Evolutionary conservation across 2,329 filamentous ascomycete species (phyloP), one percentile per base, ranked within the genome.

Genomic region (Plectosphaerella sp.): DNA sequence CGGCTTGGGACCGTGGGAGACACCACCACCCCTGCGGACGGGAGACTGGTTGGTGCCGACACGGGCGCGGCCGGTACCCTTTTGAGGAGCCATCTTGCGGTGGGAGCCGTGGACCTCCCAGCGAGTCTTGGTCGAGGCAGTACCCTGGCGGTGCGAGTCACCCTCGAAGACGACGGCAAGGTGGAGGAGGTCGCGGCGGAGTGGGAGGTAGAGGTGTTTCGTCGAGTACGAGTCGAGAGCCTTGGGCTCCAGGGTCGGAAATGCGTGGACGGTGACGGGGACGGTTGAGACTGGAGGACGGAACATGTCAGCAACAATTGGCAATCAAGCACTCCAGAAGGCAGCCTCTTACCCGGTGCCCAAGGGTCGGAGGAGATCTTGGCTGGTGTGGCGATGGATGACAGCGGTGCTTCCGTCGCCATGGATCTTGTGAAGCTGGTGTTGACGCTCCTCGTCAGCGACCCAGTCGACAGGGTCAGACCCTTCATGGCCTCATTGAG

Each of bases 161-260:
- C 89, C 94, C 74, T 99, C 94, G 77, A 88, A 97, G 61, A 96
- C 75, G 53, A 99, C 84, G 53, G 94, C 94, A 58, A 90, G 84
- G 74, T 99, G 93, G 50, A 99, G 85, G 58, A 99, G 84, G 69
- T 99, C 94, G 67, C 88, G 86, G 54, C 94, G 88, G 46, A 96
- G 80, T 3, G 94, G 94, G 35, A 97, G 83, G 65, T 89, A 77
- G 45, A 99, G 87, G 70, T 97, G 91, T 63, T 89, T 88, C 55
- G 84, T 76, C 41, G 88, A 86, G 77, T 92, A 97, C 62, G 83
- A 73, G 66, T 89, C 83, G 68, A 95, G 87, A 48, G 83, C 78
- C 47, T 84, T 76, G 22, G 94, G 94, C 70, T 97, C 91, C 72
- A 97, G 84, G 11, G 85, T 83, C 36, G 94, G 94, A 75, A 97